These are phyloP conservation scores for Acacia crassicarpa DNA, from an alignment of 306 rosid genomes.

Conservation along the genomic window DNA sequence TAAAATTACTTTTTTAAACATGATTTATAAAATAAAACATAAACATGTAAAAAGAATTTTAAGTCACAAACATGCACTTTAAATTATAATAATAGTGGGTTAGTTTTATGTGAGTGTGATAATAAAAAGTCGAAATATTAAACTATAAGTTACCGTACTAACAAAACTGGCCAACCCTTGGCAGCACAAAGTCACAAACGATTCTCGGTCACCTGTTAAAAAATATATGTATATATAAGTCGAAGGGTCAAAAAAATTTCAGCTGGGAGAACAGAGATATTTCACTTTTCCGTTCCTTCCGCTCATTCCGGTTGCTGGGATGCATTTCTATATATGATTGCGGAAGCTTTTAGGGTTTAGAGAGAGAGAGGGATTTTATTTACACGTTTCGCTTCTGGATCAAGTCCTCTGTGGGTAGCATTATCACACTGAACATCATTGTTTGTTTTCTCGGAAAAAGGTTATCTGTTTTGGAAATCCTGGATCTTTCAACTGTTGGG, in stretches of 20 bases:
- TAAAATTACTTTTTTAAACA: too few relatives aligned
- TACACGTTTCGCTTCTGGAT: constrained; percentile 13
- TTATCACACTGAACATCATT: not conserved
- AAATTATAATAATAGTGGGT: too few relatives aligned
- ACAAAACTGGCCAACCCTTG: not conserved
- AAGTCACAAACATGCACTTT: too few relatives aligned
- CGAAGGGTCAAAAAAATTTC: not conserved
- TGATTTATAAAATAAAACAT: too few relatives aligned
- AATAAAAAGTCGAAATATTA: too few relatives aligned
- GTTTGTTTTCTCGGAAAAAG: constrained; percentile 24
- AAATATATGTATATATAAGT: not conserved
- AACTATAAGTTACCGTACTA: too few relatives aligned
- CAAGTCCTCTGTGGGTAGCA: not conserved
- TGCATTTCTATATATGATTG: constrained; percentile 7
- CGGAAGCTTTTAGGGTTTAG: constrained; percentile 2
- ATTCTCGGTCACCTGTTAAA: not conserved
- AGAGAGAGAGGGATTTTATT: constrained; percentile 9
- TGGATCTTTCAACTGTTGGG: constrained; percentile 40
- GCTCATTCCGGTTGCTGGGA: not conserved
- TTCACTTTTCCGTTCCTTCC: not conserved
- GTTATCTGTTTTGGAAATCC: constrained; percentile 13
- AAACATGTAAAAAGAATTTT: too few relatives aligned
- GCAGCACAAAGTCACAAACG: not conserved
- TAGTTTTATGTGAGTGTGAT: too few relatives aligned
- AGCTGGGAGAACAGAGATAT: constrained; percentile 21